These are phyloP conservation scores for Jimgerdemannia lactiflua DNA, from an alignment of 192 early-diverging fungal genomes.

Conservation along the genomic window DNA sequence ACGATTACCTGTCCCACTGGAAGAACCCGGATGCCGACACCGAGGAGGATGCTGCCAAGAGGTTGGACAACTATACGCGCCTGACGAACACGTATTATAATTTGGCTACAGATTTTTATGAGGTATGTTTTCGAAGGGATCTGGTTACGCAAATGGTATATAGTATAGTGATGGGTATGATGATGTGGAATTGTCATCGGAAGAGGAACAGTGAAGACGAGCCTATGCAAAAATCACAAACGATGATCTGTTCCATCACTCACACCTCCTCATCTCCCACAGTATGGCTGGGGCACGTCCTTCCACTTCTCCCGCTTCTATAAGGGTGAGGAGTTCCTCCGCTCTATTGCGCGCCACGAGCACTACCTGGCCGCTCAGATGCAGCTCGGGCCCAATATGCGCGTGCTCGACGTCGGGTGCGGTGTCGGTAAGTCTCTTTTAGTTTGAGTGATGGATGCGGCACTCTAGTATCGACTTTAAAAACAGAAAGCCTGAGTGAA, in stretches of 20 bases:
- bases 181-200: background rate
- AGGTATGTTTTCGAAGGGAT: slow-evolving; percentile 34
- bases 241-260: background rate
- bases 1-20: slow-evolving; percentile 75
- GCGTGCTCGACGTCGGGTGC: slow-evolving; percentile 92
- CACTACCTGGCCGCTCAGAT: slow-evolving; percentile 80
- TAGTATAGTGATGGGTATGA: background rate
- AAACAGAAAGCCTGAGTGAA: slow-evolving; percentile 3
- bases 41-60: slow-evolving; percentile 60
- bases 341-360: slow-evolving; percentile 89
- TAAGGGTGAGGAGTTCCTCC: slow-evolving; percentile 69
- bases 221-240: too few relatives aligned
- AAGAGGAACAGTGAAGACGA: too few relatives aligned
- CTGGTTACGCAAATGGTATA: background rate
- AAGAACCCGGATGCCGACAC: slow-evolving; percentile 40
- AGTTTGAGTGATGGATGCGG: too few relatives aligned
- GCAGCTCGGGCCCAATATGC: slow-evolving; percentile 61
- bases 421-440: slow-evolving; percentile 72
- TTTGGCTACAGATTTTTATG: slow-evolving; percentile 82
- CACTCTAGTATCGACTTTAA: background rate
- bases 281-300: slow-evolving; percentile 81
- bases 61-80: slow-evolving; percentile 58
- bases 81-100: slow-evolving; percentile 84
- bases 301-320: slow-evolving; percentile 93
- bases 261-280: background rate